phyloP scores from a whole-genome alignment of 1,284 basidiomycete genomes.

The Moesziomyces antarcticus region DNA sequence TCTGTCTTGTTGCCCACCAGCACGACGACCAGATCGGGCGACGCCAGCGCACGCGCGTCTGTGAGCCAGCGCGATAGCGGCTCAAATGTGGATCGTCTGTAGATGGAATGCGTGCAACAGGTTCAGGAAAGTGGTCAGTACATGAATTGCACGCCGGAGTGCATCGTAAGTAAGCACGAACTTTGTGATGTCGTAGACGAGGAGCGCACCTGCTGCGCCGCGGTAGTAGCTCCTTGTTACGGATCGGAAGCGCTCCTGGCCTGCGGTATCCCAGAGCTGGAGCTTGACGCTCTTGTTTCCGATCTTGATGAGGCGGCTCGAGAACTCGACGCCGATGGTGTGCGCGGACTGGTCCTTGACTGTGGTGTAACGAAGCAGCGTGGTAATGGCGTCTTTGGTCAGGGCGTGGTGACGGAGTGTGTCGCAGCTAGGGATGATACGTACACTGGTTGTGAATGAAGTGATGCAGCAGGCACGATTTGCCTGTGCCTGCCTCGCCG shows the following conservation, averaged over 20 bases:
- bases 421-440: slow-evolving; percentile 64
- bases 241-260: slow-evolving; percentile 73
- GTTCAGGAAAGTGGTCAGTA: not conserved
- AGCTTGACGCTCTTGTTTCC: slow-evolving; percentile 94
- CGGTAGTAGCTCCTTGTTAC: slow-evolving; percentile 97
- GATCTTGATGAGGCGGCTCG: slow-evolving; percentile 84
- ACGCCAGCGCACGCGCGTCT: slow-evolving; percentile 86
- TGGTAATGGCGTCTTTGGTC: no score
- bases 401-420: no score
- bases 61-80: slow-evolving; percentile 87
- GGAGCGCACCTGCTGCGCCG: slow-evolving; percentile 78
- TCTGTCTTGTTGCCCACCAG: slow-evolving; percentile 96
- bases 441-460: slow-evolving; percentile 92
- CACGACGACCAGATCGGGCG: slow-evolving; percentile 87
- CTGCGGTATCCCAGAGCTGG: slow-evolving; percentile 69
- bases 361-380: slow-evolving; percentile 65
- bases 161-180: no score
- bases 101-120: no score
- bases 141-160: not conserved
- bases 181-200: slow-evolving; percentile 97
- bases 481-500: slow-evolving; percentile 94
- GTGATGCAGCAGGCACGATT: slow-evolving; percentile 93
- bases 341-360: slow-evolving; percentile 97
- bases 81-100: slow-evolving; percentile 74
- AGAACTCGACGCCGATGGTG: slow-evolving; percentile 96